These are phyloP conservation scores for Malus orientalis DNA, from an alignment of 306 rosid genomes.

Conservation along the genomic window DNA sequence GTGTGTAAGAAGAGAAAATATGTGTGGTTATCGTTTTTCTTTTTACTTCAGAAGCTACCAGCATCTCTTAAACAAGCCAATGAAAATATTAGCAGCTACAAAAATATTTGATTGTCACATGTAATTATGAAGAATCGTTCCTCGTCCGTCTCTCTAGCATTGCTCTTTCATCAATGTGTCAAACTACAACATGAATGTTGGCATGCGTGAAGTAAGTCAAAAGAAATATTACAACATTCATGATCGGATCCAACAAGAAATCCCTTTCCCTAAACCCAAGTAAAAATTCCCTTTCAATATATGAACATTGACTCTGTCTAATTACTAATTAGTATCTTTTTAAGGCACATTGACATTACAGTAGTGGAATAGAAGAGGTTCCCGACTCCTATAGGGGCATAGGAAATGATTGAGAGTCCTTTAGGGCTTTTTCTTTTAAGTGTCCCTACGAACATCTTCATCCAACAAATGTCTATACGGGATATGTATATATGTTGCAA, in stretches of 20 bases:
- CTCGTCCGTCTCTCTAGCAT: too few relatives aligned
- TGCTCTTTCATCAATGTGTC: too few relatives aligned
- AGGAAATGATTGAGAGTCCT: background rate
- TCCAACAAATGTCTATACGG: background rate
- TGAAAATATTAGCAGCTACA: too few relatives aligned
- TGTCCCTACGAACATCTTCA: background rate
- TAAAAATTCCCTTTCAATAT: background rate
- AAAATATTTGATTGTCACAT: too few relatives aligned
- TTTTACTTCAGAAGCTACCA: too few relatives aligned
- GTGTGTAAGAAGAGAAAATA: too few relatives aligned
- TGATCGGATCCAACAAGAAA: background rate
- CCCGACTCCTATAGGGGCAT: background rate
- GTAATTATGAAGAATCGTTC: too few relatives aligned
- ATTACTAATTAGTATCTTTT: background rate
- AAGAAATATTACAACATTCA: background rate
- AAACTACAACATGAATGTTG: too few relatives aligned
- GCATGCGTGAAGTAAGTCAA: background rate
- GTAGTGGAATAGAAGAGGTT: background rate
- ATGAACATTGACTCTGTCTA: background rate
- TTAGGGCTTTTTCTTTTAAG: background rate
- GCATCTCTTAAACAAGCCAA: too few relatives aligned
- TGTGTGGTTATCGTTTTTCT: too few relatives aligned
- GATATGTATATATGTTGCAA: background rate
- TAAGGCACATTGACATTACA: background rate
- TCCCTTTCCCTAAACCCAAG: background rate